These are phyloP conservation scores for Leptodermis oblonga DNA, from an alignment of 257 asterid species.

Conservation along the genomic window DNA sequence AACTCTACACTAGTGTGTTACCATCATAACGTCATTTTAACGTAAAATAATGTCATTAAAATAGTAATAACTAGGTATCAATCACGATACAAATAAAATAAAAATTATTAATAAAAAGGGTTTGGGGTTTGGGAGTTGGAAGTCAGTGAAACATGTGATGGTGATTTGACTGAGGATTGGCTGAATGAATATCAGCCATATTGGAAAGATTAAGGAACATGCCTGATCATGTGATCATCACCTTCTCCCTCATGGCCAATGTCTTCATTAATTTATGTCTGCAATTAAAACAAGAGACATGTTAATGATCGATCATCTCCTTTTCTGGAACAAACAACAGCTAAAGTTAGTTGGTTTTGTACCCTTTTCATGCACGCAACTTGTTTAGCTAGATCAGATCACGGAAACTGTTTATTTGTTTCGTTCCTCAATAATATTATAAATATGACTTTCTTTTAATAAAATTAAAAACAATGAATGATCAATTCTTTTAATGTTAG, in stretches of 20 bases:
- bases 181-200: conserved; percentile 11
- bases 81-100: too few relatives aligned
- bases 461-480: too few relatives aligned
- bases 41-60: too few relatives aligned
- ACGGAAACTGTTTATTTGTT: neutral
- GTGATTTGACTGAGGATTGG: conserved; percentile 22
- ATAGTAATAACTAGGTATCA: too few relatives aligned
- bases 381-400: too few relatives aligned
- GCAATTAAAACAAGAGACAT: too few relatives aligned
- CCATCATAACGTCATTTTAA: too few relatives aligned
- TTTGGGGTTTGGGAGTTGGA: conserved; percentile 5
- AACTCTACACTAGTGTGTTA: too few relatives aligned
- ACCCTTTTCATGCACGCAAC: conserved; percentile 2
- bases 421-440: too few relatives aligned
- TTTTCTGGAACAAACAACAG: conserved; percentile 24
- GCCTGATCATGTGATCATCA: conserved; percentile 31
- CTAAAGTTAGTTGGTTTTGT: conserved; percentile 22
- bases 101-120: neutral
- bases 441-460: too few relatives aligned
- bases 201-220: conserved; percentile 24
- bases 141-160: conserved; percentile 28
- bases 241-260: conserved; percentile 14
- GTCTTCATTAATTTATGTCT: neutral
- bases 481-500: too few relatives aligned
- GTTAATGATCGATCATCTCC: conserved; percentile 7